Percentiles rank a stretch among this genome's conserved stretches.
These are phyloP conservation scores for Xylaria sp. DNA, from an alignment of 2,329 filamentous ascomycete genomes.

Conservation along the genomic window DNA sequence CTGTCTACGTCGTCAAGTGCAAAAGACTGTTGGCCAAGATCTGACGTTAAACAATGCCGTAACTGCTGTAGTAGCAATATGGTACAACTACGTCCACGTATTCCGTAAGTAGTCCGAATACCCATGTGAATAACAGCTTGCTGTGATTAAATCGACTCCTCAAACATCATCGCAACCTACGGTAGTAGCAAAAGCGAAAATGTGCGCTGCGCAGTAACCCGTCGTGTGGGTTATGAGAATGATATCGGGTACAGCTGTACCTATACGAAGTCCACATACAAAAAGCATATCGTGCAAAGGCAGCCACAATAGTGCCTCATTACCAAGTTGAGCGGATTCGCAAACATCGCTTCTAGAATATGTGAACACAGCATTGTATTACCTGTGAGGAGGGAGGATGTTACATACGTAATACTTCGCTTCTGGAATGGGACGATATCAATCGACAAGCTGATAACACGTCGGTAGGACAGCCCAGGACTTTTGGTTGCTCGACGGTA, in stretches of 20 bases:
- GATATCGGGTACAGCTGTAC: background rate
- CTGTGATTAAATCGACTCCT: constrained; percentile 1
- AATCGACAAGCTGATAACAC: background rate
- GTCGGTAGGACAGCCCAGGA: background rate
- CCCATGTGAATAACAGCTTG: constrained; percentile 13
- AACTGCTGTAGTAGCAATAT: background rate
- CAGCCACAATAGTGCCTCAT: constrained; percentile 21
- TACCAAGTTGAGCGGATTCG: constrained; percentile 11
- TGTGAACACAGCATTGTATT: constrained; percentile 12
- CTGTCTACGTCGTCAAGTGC: background rate
- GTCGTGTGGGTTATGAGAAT: background rate
- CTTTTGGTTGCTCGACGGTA: background rate
- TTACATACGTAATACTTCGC: constrained; percentile 2
- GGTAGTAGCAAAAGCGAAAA: background rate
- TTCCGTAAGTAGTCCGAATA: background rate
- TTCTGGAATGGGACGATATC: background rate
- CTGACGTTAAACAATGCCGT: background rate
- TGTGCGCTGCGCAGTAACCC: background rate
- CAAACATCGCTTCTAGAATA: constrained; percentile 19
- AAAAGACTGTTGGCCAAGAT: background rate
- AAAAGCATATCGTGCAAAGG: constrained; percentile 3
- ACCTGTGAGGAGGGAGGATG: constrained; percentile 3
- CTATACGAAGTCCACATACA: background rate
- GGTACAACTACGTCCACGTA: background rate
- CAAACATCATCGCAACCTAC: background rate